A percentile compares a stretch with the other conserved stretches of the same genome.
These are phyloP conservation scores for Tetrahymena borealis DNA, from an alignment of 73 alveolate species.

Conservation along the genomic window DNA sequence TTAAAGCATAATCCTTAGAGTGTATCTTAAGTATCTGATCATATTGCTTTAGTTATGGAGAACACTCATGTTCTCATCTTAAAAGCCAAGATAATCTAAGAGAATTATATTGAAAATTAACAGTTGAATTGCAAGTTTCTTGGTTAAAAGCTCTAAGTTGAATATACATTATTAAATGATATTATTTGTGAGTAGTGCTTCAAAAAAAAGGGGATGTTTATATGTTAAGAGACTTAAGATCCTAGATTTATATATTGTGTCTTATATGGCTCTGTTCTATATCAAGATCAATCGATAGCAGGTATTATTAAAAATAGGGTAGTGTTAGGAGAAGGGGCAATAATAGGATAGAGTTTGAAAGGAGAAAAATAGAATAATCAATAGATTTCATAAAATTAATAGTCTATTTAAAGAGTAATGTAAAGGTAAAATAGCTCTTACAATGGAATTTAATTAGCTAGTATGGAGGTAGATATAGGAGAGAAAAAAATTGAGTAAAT, in stretches of 20 bases:
- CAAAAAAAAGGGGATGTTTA: not conserved
- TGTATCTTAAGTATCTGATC: not conserved
- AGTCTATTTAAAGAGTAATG: not conserved
- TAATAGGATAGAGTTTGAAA: not conserved
- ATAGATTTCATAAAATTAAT: not conserved
- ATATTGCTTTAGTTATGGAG: not conserved
- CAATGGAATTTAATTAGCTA: not conserved
- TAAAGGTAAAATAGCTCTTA: not conserved
- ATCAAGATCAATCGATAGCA: not conserved
- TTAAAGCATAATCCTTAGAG: not conserved
- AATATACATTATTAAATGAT: not conserved
- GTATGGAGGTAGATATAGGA: not conserved
- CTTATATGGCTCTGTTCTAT: not conserved
- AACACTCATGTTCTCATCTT: not conserved
- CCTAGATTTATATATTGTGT: not conserved
- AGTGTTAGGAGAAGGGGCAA: not conserved
- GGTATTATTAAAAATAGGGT: not conserved
- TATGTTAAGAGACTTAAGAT: not conserved
- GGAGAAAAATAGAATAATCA: not conserved
- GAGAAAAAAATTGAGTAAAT: not conserved
- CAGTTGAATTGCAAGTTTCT: not conserved
- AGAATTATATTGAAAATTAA: not conserved
- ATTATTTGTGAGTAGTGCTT: not conserved
- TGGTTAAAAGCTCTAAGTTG: not conserved
- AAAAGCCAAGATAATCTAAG: not conserved